A percentile compares a stretch with the other conserved stretches of the same genome.
Conservation (phyloP, 495 filamentous ascomycete genomes). For the Podospora didyma region DNA sequence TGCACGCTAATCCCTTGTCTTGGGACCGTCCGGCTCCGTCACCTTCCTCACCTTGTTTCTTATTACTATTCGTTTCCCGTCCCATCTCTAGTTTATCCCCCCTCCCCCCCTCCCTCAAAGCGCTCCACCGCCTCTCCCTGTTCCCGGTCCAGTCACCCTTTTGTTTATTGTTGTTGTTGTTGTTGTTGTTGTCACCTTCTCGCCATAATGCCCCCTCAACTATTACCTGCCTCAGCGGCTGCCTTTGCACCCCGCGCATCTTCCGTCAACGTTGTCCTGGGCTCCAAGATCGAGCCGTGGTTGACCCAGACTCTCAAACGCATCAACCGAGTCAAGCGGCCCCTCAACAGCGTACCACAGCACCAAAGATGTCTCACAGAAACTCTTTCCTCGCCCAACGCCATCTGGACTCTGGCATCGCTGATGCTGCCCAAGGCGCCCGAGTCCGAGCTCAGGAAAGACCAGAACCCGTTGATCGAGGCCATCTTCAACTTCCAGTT, state of each 20-base stretch:
- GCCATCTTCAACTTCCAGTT: conserved; percentile 92
- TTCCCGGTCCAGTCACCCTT: conserved; percentile 13
- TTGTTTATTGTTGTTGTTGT: background rate
- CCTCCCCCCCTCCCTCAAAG: conserved; percentile 12
- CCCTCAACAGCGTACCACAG: conserved; percentile 94
- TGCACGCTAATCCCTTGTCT: conserved; percentile 54
- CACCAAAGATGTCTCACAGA: conserved; percentile 96
- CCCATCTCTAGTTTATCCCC: conserved; percentile 40
- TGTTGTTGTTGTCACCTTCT: conserved; percentile 14
- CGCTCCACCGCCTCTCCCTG: conserved; percentile 48
- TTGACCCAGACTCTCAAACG: conserved; percentile 94
- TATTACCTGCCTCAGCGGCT: conserved; percentile 91
- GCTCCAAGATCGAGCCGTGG: conserved; percentile 94
- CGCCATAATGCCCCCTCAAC: conserved; percentile 77
- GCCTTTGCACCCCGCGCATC: conserved; percentile 90
- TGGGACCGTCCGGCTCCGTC: conserved; percentile 52
- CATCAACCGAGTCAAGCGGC: conserved; percentile 95
- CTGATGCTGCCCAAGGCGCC: conserved; percentile 91
- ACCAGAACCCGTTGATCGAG: conserved; percentile 84
- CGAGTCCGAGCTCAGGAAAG: conserved; percentile 78
- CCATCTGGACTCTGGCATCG: conserved; percentile 94
- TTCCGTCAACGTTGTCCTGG: conserved; percentile 92
- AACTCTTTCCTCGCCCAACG: conserved; percentile 83
- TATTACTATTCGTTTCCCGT: conserved; percentile 54
- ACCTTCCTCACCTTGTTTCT: conserved; percentile 46